Base-by-base conservation (phyloP, 2,329 filamentous ascomycete genomes). In the Cryphonectria radicalis region DNA sequence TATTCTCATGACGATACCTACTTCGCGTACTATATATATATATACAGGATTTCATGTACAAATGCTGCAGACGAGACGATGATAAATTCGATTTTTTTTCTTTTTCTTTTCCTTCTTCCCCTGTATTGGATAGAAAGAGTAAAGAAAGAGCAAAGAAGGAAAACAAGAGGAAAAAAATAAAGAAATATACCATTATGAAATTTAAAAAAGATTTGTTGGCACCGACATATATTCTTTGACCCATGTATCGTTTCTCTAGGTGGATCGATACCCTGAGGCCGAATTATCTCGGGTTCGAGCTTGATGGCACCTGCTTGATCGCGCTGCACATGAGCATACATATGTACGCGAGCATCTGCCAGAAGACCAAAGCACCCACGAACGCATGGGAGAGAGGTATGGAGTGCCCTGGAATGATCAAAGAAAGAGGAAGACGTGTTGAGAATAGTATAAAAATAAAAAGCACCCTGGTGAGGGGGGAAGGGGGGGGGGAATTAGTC, bases 1-100 rank as follows among this genome's bases (percentile, higher is more conserved):
- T 62, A 35, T 40, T 62, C 17, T 62, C 35, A 62, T 40, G 59
- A 40, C 59, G 59, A 62, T 62, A 62, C 59, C 59, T 62, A 62
- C 59, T 62, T 62, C 35, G 59, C 59, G 59, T 62, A 62, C 59
- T 62, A 40, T 40, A 32, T 32, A 40, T 62, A 40, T 40, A 32
- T 32, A 40, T 62, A 40, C 32, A 40, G 11, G 22, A 40, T 62
- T 40, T 14, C 59, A 37, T 32, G 35, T 62, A 62, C 35, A 40
- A 37, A 40, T n/a, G 19, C 19, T n/a, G 19, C 8, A 62, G 32
- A 62, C 35, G 59, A 62, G 4, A 59, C 19, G 59, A 62, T 14
- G 59, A 62, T 62, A 60, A 40, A 40, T 62, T 40, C 11, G 8
- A 14, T n/a, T n/a, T 62, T 8, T 35, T 40, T 40, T 3, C 59